Base-by-base conservation (phyloP, 805 yeast species). In the Metschnikowia peoriensis region DNA sequence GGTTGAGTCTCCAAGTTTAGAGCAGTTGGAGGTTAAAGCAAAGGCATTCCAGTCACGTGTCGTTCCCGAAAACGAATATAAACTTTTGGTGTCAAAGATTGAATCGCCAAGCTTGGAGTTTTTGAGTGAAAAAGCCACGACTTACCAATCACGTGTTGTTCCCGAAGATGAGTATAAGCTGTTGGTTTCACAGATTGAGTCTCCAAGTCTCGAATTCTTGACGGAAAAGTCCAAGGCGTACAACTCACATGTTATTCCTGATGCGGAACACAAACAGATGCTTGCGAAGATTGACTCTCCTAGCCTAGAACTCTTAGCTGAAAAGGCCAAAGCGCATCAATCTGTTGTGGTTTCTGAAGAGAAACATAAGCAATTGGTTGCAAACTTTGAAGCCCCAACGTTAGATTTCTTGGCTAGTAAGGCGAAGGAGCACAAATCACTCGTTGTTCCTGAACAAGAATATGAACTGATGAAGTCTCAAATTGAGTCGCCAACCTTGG, bases 191-290 rank as follows among this genome's bases (percentile, higher is more conserved):
- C 50, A 53, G 16, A 50, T 56, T 16, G 46, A 35, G 41, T 28
- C 49, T 7, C 70, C 70, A 2, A 56, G 59, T 2, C 29, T 67
- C 6, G 61, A 61, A 6, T 58, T 62, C 27, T 51, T 69, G 41
- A 60, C 55, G n/a, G 57, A 61, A 15, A 65, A 61, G 35, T 9
- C 35, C 12, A 32, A 32, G 14, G 35, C 35, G 35, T 12, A 32
- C 14, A 9, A 10, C 12, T 32, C 35, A 12, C 3, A 10, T 32
- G 35, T 32, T 32, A 12, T 32, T 32, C 35, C 35, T 12, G 35
- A 32, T 10, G 35, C 10, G 10, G 35, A 32, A 12, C 35, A 32
- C 14, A 32, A 22, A 32, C 35, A 4, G 35, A 10, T 32, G 35
- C 12, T 32, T 32, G 35, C 35, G 14, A 32, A 12, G 35, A 22